Conservation (phyloP, 2,329 filamentous ascomycete genomes). For the Teratosphaeria pseudoeucalypti region DNA sequence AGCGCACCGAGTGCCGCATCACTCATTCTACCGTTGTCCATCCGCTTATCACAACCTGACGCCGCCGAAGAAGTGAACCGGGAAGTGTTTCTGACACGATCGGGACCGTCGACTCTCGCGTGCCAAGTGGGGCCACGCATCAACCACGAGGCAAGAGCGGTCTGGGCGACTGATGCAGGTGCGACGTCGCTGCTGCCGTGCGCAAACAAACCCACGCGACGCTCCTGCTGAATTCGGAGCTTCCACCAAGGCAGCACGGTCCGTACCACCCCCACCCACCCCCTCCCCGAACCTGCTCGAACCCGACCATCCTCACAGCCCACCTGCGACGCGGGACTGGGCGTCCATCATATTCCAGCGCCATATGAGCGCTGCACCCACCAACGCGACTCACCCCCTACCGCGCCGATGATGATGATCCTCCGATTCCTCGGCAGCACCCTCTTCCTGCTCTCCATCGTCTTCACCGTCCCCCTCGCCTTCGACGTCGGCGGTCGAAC, state of each 20-base stretch:
- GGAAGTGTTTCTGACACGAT: neutral
- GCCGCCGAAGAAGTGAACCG: neutral
- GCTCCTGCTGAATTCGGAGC: neutral
- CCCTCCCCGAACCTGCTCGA: neutral
- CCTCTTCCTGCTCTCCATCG: constrained; percentile 76
- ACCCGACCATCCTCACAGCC: neutral
- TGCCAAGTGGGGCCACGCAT: constrained; percentile 1
- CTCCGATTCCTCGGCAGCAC: constrained; percentile 39
- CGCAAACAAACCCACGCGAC: neutral
- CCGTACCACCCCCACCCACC: neutral
- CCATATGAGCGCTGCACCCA: constrained; percentile 8
- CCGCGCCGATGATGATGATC: constrained; percentile 25
- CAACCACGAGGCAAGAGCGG: constrained; percentile 4
- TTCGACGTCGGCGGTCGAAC: constrained; percentile 96
- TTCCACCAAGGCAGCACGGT: neutral
- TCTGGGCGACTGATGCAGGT: neutral
- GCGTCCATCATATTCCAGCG: constrained; percentile 3
- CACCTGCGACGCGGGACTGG: constrained; percentile 1
- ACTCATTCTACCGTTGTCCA: neutral
- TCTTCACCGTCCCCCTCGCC: constrained; percentile 90
- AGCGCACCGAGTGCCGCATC: too few relatives aligned
- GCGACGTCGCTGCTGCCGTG: neutral
- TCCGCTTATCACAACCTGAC: neutral
- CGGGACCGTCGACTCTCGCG: neutral
- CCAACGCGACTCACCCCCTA: constrained; percentile 1